Conservation (phyloP, 768 basidiomycete genomes). For the Chiua virens region DNA sequence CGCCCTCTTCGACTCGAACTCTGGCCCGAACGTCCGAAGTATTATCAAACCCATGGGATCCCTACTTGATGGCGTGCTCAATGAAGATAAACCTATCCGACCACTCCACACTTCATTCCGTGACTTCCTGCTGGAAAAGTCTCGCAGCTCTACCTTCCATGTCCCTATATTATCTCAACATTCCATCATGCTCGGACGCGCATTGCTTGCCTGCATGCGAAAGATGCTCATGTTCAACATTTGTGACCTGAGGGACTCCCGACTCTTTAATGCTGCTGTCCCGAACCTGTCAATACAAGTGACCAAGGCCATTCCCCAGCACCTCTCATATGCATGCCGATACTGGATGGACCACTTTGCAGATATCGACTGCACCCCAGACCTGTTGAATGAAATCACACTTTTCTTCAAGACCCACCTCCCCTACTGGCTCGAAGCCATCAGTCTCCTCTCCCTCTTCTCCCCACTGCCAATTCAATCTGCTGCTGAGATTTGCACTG, state of each 20-base stretch:
- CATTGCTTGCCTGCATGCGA: constrained; percentile 1
- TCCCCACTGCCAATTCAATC: not conserved
- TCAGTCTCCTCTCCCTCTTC: not conserved
- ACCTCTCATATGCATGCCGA: not conserved
- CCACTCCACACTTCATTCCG: no score
- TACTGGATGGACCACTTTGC: constrained; percentile 3
- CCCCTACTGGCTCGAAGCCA: constrained; percentile 2
- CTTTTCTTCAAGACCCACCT: constrained; percentile 2
- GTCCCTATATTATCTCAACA: not conserved
- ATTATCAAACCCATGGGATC: no score
- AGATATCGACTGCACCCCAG: not conserved
- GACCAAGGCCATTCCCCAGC: not conserved
- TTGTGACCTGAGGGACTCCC: constrained; percentile 2
- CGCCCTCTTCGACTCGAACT: no score
- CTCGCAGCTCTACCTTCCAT: not conserved
- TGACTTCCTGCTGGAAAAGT: no score
- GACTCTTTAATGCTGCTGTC: not conserved
- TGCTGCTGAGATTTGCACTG: not conserved
- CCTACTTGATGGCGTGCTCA: no score
- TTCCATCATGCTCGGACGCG: not conserved
- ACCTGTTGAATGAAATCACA: not conserved
- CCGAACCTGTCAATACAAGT: not conserved
- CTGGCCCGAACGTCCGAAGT: no score
- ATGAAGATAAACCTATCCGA: no score
- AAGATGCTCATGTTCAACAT: constrained; percentile 3